Conservation (phyloP, 768 basidiomycete species). For the Nidularia pulvinata region DNA sequence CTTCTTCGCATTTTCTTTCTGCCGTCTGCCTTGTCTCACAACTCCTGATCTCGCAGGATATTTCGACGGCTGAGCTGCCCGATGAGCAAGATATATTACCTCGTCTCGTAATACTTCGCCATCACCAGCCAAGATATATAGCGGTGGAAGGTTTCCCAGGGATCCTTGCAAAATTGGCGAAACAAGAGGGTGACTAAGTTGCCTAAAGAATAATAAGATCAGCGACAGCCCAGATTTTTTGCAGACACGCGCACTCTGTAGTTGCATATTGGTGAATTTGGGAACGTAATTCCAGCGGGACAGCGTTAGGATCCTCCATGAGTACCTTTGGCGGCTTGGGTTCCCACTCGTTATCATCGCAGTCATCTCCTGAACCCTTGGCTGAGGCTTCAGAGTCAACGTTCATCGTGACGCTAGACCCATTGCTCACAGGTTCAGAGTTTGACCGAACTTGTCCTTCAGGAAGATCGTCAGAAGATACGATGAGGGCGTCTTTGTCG, state of each 20-base stretch:
- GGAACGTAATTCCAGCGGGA: constrained; percentile 47
- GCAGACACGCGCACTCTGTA: constrained; percentile 50
- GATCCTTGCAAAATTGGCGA: constrained; percentile 74
- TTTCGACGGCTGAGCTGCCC: constrained; percentile 69
- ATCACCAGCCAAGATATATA: constrained; percentile 74
- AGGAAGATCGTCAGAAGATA: background rate
- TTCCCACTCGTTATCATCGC: constrained; percentile 38
- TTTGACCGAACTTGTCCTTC: background rate
- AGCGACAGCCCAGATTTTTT: constrained; percentile 1
- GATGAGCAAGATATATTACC: constrained; percentile 76
- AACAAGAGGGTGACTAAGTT: constrained; percentile 69
- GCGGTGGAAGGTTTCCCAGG: constrained; percentile 72
- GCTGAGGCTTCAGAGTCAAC: background rate
- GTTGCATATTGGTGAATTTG: constrained; percentile 83
- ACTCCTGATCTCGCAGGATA: constrained; percentile 62
- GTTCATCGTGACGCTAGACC: background rate
- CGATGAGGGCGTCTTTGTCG: constrained; percentile 3
- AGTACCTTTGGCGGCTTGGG: constrained; percentile 57
- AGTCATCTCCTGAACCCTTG: constrained; percentile 6
- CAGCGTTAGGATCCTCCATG: constrained; percentile 41
- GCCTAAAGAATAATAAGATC: constrained; percentile 24
- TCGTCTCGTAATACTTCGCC: constrained; percentile 80
- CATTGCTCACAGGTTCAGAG: background rate
- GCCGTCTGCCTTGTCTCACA: constrained; percentile 39
- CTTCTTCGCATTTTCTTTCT: constrained; percentile 47